A percentile compares a stretch with the other conserved stretches of the same genome.
Evolutionary conservation across 306 rosid genomes (phyloP).

Genomic region (peach (Prunus persica)): DNA sequence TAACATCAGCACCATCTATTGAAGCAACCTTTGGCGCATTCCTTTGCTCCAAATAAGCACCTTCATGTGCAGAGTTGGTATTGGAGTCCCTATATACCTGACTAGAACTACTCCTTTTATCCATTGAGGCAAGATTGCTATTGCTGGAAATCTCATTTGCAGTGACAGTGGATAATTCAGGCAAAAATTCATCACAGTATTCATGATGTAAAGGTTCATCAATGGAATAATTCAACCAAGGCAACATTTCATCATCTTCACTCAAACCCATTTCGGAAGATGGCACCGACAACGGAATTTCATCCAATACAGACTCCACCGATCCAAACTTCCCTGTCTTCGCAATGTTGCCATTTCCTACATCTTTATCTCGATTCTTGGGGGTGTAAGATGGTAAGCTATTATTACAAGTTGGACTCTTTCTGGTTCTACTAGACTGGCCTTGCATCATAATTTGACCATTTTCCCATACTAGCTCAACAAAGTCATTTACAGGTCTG

Average conservation of each 20-base stretch:
- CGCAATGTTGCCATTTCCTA: slow-evolving; percentile 36
- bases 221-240: slow-evolving; percentile 81
- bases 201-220: slow-evolving; percentile 64
- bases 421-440: slow-evolving; percentile 69
- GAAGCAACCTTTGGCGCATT: slow-evolving; percentile 48
- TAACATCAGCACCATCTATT: slow-evolving; percentile 37
- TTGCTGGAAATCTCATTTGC: slow-evolving; percentile 36
- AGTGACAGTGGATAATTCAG: slow-evolving; percentile 61
- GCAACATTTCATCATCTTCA: slow-evolving; percentile 68
- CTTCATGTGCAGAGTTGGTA: slow-evolving; percentile 34
- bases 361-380: slow-evolving; percentile 56
- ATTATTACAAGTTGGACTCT: slow-evolving; percentile 49
- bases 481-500: slow-evolving; percentile 70
- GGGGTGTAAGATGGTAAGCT: slow-evolving; percentile 54
- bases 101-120: slow-evolving; percentile 44
- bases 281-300: slow-evolving; percentile 60
- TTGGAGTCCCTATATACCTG: slow-evolving; percentile 48
- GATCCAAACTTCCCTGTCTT: slow-evolving; percentile 59
- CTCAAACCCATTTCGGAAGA: slow-evolving; percentile 57
- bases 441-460: slow-evolving; percentile 82
- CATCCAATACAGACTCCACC: slow-evolving; percentile 50
- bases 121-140: slow-evolving; percentile 40
- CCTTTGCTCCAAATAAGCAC: slow-evolving; percentile 42
- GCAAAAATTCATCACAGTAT: slow-evolving; percentile 64
- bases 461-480: slow-evolving; percentile 88